Evolutionary conservation across 2,329 filamentous ascomycete species (phyloP).

Genomic region (Paecilomyces sp.): DNA sequence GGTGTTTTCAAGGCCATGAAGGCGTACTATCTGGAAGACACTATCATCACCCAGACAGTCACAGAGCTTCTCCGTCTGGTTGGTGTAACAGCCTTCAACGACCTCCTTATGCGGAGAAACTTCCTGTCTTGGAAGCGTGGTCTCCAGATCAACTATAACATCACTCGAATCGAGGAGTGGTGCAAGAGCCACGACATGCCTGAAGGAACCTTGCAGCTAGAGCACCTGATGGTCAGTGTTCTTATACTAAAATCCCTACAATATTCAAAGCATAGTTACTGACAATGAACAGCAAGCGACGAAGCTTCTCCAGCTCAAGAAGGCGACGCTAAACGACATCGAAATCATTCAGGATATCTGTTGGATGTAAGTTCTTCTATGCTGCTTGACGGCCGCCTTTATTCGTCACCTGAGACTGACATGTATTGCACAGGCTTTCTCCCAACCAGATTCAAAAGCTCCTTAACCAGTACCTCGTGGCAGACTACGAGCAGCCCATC

Average conservation of each 20-base stretch:
- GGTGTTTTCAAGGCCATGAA: conserved; percentile 99
- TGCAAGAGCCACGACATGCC: conserved; percentile 99
- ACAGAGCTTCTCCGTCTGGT: conserved; percentile 90
- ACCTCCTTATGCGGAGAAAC: conserved; percentile 93
- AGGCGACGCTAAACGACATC: conserved; percentile 96
- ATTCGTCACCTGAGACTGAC: conserved; percentile 2
- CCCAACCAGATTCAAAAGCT: conserved; percentile 99
- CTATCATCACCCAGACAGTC: conserved; percentile 90
- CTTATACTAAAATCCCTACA: not conserved
- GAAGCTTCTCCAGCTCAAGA: conserved; percentile 96
- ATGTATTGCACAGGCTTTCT: conserved; percentile 59
- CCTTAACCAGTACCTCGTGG: conserved; percentile 95
- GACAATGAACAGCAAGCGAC: conserved; percentile 68
- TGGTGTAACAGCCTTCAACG: conserved; percentile 96
- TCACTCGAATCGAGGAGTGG: conserved; percentile 98
- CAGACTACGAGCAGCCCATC: conserved; percentile 98
- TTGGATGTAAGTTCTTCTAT: conserved; percentile 73
- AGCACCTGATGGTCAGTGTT: conserved; percentile 81
- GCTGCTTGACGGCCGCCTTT: not conserved
- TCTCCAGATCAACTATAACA: conserved; percentile 99
- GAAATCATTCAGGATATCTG: conserved; percentile 99
- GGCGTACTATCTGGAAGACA: conserved; percentile 93
- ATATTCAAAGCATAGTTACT: conserved; percentile 4
- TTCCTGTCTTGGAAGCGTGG: conserved; percentile 99
- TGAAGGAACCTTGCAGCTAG: conserved; percentile 90